Evolutionary conservation across 306 rosid species (phyloP), one percentile per base, ranked within the genome.

Genomic region (Ochetophila trinervis): DNA sequence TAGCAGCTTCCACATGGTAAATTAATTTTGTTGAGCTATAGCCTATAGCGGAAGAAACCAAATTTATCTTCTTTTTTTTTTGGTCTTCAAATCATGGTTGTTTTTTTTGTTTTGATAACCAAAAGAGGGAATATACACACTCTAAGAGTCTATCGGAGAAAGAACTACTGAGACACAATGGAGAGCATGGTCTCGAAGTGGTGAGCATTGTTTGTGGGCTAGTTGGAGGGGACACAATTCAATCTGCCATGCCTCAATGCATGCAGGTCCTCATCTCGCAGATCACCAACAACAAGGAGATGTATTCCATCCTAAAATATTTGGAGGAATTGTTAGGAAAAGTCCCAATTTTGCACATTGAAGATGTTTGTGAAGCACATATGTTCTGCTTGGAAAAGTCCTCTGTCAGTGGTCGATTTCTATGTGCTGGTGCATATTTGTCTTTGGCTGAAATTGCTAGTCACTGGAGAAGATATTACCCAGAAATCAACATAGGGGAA

Each of bases 331-430:
- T 80, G 50, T 14, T 12, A 19, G 83, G 85, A 12, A 74, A 78
- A 44, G 30, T 78, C 13, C 79, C 85, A 27, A 7, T 84, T 20
- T 72, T 66, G 5, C 88, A 78, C 45, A 5, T 85, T 30, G 70
- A 85, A 57, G 91, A 80, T 73, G 82, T 77, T 18, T 72, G 80
- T 57, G 80, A 68, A 49, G 86, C 85, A 1, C 85, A 77, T 72
- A 82, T 78, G 24, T 69, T 80, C 45, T 80, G 85, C 63, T 73
- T 78, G 22, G 78, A 59, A 54, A 66, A 73, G 34, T 18, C 78
- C 17, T 73, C 66, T 8, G 2, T 66, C 49, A 66, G 16, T 5
- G 67, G 78, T 27, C 50, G 62, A 37, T 73, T 66, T 59, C 55
- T 58, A 27, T 66, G 72, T 47, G 57, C 56, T 10, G 4, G 27